Evolutionary conservation across 225 moss, liverwort and hornwort genomes (phyloP).

Genomic region (Physcomitrium patens): DNA sequence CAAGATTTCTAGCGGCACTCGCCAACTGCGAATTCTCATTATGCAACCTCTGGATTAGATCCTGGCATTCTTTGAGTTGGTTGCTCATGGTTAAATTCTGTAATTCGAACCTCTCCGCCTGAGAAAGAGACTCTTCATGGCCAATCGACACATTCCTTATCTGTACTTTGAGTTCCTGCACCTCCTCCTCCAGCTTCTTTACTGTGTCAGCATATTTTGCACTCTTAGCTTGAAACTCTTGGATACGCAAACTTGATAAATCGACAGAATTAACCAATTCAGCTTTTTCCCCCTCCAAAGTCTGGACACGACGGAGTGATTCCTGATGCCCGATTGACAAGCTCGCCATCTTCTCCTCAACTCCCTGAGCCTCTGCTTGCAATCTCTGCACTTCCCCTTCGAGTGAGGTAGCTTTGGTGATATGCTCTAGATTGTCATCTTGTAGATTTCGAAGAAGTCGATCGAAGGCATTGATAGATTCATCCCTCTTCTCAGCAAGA

Average conservation of each 20-base stretch:
- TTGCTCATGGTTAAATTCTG: conserved; percentile 26
- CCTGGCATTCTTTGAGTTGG: conserved; percentile 30
- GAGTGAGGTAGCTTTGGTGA: not conserved
- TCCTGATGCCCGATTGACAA: conserved; percentile 15
- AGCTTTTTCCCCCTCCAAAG: conserved; percentile 10
- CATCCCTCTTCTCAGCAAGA: conserved; percentile 19
- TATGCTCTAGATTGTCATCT: conserved; percentile 9
- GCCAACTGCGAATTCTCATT: conserved; percentile 34
- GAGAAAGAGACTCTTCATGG: conserved; percentile 25
- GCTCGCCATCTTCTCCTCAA: conserved; percentile 5
- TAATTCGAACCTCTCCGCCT: conserved; percentile 23
- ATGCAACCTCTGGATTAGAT: conserved; percentile 30
- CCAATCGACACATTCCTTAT: conserved; percentile 11
- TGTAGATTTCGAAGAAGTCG: conserved; percentile 23
- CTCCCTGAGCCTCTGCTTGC: conserved; percentile 14
- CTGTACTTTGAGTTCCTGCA: conserved; percentile 19
- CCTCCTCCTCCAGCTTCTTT: not conserved
- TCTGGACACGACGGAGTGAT: conserved; percentile 24
- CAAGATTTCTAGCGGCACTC: conserved; percentile 31
- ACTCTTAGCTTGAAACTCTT: not conserved
- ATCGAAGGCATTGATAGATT: conserved; percentile 24
- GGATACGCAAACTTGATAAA: conserved; percentile 10
- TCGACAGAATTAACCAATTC: conserved; percentile 11
- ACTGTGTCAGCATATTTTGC: not conserved
- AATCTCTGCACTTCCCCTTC: conserved; percentile 18